These are phyloP conservation scores for Penicillium paradoxum DNA, from an alignment of 495 filamentous ascomycete genomes.

Conservation along the genomic window DNA sequence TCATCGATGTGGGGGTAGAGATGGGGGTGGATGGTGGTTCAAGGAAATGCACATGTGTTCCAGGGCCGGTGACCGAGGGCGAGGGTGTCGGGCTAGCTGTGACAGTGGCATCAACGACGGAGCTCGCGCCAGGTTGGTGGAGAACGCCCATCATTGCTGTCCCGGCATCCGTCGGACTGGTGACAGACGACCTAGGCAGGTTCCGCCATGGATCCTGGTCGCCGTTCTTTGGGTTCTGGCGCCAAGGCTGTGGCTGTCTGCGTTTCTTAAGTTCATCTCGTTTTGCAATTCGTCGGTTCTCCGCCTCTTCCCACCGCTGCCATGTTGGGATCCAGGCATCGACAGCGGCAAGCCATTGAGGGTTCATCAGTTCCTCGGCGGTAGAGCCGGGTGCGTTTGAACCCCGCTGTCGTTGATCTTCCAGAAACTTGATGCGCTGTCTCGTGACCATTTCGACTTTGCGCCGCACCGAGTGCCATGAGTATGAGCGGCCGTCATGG, in stretches of 20 bases:
- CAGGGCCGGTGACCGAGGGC: constrained; percentile 1
- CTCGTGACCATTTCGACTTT: constrained; percentile 45
- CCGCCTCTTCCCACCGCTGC: constrained; percentile 38
- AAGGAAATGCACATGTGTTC: not conserved
- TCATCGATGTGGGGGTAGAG: constrained; percentile 13
- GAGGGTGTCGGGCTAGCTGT: constrained; percentile 1
- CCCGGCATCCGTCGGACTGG: not conserved
- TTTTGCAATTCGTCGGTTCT: constrained; percentile 38
- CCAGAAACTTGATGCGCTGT: constrained; percentile 39
- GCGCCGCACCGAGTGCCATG: constrained; percentile 45
- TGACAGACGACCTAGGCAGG: not conserved
- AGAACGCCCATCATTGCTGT: not conserved
- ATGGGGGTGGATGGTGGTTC: not conserved
- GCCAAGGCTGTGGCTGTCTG: constrained; percentile 26
- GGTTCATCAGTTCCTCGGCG: constrained; percentile 33
- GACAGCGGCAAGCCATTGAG: constrained; percentile 36
- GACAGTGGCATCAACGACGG: not conserved
- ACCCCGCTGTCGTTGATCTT: constrained; percentile 26
- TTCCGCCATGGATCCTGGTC: not conserved
- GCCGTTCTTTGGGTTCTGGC: not conserved
- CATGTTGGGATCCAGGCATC: constrained; percentile 45
- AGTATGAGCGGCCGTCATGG: constrained; percentile 39
- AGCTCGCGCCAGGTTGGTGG: not conserved
- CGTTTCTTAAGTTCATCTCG: constrained; percentile 39
- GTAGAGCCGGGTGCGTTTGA: not conserved